Base-by-base conservation (phyloP, 2,329 filamentous ascomycete genomes). In the Berkeleyomyces basicola region DNA sequence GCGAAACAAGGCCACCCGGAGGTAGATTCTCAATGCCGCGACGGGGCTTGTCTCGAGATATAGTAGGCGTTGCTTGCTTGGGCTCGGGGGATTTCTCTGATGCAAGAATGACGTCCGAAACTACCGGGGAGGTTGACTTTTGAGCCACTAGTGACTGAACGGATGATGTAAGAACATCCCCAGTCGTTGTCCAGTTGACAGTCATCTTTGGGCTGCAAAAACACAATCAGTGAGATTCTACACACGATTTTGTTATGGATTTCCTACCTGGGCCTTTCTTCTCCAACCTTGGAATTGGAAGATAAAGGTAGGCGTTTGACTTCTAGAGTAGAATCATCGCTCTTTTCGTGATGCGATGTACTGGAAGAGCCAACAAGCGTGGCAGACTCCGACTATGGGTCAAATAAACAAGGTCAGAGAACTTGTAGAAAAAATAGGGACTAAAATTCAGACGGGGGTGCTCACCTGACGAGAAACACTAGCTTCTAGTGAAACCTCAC, bases 11-110 rank as follows among this genome's bases (percentile, higher is more conserved):
- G 49, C 44, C 42, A 7, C 49, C 43, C 42, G 61, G 63, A 40
- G 63, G 63, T 23, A 65, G 53, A 23, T 65, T 65, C 49, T 65
- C 63, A 47, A 62, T 63, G 40, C 61, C 61, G 10, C 63, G 63
- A n/a, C 63, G 63, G 37, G 53, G 46, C 46, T 65, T 65, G 36
- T 64, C 62, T 47, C 62, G 49, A 16, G 51, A 31, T 33, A 44
- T 36, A 47, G 46, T 47, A 14, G 63, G 60, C n/a, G 63, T 62
- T 16, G 58, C 61, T 46, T 59, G 63, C 49, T 65, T 65, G 4
- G 57, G 44, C 14, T 65, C 61, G 7, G 63, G 46, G 6, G 61
- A 62, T 31, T 61, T 65, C 6, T 63, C 63, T 11, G 61, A 16
- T 11, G 47, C 58, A 51, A 43, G 55, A 11, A 58, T 37, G n/a